phyloP scores from a whole-genome alignment of 225 moss, liverwort and hornwort genomes.

The Polytrichum formosum region DNA sequence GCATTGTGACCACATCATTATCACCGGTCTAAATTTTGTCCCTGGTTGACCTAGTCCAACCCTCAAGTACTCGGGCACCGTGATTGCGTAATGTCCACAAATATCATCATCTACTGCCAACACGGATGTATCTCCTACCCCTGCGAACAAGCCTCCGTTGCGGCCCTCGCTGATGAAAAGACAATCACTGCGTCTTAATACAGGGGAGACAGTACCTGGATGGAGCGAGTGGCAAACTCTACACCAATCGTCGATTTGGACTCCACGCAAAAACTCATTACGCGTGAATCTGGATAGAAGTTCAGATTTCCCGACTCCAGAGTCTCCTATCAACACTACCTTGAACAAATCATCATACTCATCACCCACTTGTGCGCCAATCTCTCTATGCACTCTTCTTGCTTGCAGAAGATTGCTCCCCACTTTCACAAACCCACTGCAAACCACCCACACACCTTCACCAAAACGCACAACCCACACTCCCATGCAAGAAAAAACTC shows the following conservation, averaged over 20 bases:
- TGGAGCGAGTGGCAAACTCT: conserved; percentile 25
- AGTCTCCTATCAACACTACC: conserved; percentile 22
- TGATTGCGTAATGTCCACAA: too few species aligned
- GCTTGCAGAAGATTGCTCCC: neutral
- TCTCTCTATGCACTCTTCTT: neutral
- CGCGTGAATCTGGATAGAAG: neutral
- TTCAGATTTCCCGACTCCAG: conserved; percentile 16
- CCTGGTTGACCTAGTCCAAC: too few species aligned
- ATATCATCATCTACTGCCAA: too few species aligned
- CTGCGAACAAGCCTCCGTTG: too few species aligned
- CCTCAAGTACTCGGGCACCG: too few species aligned
- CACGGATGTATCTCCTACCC: too few species aligned
- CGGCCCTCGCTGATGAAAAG: too few species aligned
- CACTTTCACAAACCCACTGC: neutral
- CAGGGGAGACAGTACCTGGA: conserved; percentile 11
- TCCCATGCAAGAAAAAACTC: too few species aligned
- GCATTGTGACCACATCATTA: too few species aligned
- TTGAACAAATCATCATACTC: conserved; percentile 1
- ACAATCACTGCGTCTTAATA: too few species aligned
- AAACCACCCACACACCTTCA: neutral
- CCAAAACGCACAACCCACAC: neutral
- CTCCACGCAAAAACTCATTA: conserved; percentile 9
- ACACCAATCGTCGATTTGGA: neutral
- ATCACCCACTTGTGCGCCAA: conserved; percentile 20
- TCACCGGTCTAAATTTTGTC: too few species aligned